Percentiles rank a stretch among this genome's conserved stretches.
Conservation (phyloP, 2,329 filamentous ascomycete species). For the Colletotrichum cordylinicola region DNA sequence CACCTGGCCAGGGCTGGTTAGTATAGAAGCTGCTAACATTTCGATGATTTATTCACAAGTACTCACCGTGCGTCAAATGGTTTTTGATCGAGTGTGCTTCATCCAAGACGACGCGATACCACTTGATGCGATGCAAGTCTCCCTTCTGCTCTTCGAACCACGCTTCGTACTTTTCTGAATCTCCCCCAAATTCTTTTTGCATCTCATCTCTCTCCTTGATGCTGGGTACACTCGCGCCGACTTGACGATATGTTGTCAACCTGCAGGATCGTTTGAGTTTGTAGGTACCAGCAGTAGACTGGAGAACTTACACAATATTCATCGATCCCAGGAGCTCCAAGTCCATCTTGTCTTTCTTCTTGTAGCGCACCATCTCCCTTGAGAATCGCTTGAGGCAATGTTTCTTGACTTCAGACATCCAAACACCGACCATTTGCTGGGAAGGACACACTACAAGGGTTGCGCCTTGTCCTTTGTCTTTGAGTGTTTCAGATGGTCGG, state of each 20-base stretch:
- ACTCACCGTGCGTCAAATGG: slow-evolving; percentile 32
- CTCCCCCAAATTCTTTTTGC: no score
- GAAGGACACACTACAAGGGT: slow-evolving; percentile 39
- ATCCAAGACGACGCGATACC: slow-evolving; percentile 60
- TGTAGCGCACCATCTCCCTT: slow-evolving; percentile 1
- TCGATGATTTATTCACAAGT: no score
- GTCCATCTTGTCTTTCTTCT: background rate
- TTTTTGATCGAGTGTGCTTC: slow-evolving; percentile 65
- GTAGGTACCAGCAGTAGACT: no score
- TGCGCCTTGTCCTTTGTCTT: slow-evolving; percentile 35
- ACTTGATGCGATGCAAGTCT: slow-evolving; percentile 43
- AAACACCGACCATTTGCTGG: slow-evolving; percentile 28
- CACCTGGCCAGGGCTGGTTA: no score
- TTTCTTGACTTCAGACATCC: slow-evolving; percentile 30
- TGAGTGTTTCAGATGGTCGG: slow-evolving; percentile 44
- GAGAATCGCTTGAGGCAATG: slow-evolving; percentile 22
- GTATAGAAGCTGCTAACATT: no score
- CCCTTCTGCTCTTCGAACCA: background rate
- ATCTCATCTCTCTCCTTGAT: no score
- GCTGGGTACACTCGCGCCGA: no score
- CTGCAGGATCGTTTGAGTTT: no score
- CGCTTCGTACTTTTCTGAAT: background rate
- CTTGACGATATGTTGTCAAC: no score
- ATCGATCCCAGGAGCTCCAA: background rate
- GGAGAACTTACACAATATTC: slow-evolving; percentile 3